Evolutionary conservation across 2,329 filamentous ascomycete genomes (phyloP), one percentile per base, ranked within the genome.

Genomic region (Mollisia scopiformis): DNA sequence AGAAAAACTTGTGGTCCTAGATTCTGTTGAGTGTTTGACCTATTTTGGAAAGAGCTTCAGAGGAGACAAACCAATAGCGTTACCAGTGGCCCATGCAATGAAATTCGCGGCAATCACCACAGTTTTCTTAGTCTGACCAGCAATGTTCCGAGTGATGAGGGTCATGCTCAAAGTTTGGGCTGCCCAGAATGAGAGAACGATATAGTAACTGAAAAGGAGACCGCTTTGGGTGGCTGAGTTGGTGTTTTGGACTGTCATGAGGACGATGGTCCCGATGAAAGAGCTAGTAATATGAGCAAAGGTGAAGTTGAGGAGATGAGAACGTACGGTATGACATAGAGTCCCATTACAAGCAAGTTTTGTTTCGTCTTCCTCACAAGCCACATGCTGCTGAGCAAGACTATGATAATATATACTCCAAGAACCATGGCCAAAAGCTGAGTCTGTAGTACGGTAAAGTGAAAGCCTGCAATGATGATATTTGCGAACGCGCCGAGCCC

Each of bases 111-210:
- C 80, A 10, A 78, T 76, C 2, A 80, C 81, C 54, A 82, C 80
- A 11, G 80, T 78, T 27, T 81, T 78, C 72, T 84, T 84, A 4
- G 82, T 84, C 23, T 78, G 77, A 5, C 82, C 82, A 5, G 78
- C 79, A 49, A 83, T 73, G 69, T 84, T 85, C 60, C 80, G 79
- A 3, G 80, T 76, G 2, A 79, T 80, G 75, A 92, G 82, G 14
- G 86, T 88, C 67, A 92, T 81, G 7, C 83, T 79, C 13, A 91
- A 77, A 1, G 86, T 89, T 69, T 89, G 85, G 0, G 88, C 88
- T 0, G 89, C 87, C 89, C 89, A 92, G 82, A 93, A 93, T 5
- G 87, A 91, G 19, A 92, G 80, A 0, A 86, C 88, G 63, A 92
- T 88, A 76, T 92, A 93, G 79, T 92, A 93, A 69, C 82, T 84